Conservation (phyloP, 495 filamentous ascomycete species). For the Achaetomiella virescens region DNA sequence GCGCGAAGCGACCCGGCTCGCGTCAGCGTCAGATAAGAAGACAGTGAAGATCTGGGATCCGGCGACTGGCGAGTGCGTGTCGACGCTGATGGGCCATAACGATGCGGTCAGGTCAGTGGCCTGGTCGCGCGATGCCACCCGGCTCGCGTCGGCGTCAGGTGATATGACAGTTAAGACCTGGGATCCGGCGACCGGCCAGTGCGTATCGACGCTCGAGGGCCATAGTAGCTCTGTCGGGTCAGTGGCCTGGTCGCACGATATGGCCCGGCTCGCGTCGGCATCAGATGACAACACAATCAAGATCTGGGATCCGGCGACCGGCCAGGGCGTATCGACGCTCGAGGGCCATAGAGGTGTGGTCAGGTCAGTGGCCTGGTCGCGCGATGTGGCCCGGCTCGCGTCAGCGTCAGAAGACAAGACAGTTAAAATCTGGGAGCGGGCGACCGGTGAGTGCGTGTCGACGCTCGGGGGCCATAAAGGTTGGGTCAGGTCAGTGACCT, state of each 20-base stretch:
- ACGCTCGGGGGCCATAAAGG: constrained; percentile 16
- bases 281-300: constrained; percentile 28
- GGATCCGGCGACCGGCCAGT: too few species aligned
- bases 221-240: constrained; percentile 13
- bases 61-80: not conserved
- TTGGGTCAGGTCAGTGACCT: constrained; percentile 11
- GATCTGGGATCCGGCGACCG: constrained; percentile 35
- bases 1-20: constrained; percentile 17
- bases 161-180: constrained; percentile 31
- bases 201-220: constrained; percentile 14
- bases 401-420: constrained; percentile 29
- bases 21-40: constrained; percentile 26
- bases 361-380: constrained; percentile 8
- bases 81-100: constrained; percentile 18
- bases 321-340: constrained; percentile 24
- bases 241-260: constrained; percentile 8
- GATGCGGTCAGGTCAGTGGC: constrained; percentile 12
- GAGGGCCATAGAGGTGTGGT: constrained; percentile 15
- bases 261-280: constrained; percentile 25
- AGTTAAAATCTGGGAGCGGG: constrained; percentile 33
- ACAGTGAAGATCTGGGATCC: constrained; percentile 36
- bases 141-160: constrained; percentile 28
- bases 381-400: constrained; percentile 18
- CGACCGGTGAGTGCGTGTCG: constrained; percentile 4
- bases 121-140: constrained; percentile 1